Evolutionary conservation across 306 rosid genomes (phyloP).

Genomic region (Corylus americana): DNA sequence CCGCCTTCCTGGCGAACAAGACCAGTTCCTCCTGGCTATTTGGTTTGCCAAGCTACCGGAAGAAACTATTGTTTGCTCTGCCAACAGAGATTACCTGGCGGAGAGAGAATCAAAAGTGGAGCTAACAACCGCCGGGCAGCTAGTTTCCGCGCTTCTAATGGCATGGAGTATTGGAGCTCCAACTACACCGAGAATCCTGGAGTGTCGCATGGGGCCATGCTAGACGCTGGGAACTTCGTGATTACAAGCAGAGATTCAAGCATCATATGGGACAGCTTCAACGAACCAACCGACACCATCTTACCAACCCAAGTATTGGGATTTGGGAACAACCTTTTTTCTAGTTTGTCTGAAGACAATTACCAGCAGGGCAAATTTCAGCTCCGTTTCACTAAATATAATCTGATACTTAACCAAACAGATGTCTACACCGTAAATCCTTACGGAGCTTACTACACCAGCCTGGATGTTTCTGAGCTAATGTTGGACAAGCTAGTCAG

Average conservation of each 20-base stretch:
- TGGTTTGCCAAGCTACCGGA: not conserved
- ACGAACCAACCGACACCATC: not conserved
- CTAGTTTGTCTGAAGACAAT: not conserved
- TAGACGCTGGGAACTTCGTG: not conserved
- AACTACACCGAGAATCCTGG: not conserved
- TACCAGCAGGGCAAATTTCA: not conserved
- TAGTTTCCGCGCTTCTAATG: not conserved
- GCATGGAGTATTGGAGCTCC: not conserved
- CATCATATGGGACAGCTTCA: constrained; percentile 3
- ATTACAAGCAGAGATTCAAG: not conserved
- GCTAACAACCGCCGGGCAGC: not conserved
- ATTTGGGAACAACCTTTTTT: not conserved
- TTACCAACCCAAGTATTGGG: constrained; percentile 4
- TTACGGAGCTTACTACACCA: not conserved
- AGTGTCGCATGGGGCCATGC: not conserved
- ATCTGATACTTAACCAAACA: not conserved
- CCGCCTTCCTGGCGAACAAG: not conserved
- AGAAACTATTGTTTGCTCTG: not conserved
- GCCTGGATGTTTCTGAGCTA: not conserved
- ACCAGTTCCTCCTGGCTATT: not conserved
- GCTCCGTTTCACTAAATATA: not conserved
- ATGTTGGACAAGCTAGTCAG: not conserved
- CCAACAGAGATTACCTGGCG: not conserved
- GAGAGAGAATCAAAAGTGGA: constrained; percentile 4
- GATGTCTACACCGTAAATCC: not conserved